Conservation (phyloP, 129 eudicot genomes). For the Arctium lappa region DNA sequence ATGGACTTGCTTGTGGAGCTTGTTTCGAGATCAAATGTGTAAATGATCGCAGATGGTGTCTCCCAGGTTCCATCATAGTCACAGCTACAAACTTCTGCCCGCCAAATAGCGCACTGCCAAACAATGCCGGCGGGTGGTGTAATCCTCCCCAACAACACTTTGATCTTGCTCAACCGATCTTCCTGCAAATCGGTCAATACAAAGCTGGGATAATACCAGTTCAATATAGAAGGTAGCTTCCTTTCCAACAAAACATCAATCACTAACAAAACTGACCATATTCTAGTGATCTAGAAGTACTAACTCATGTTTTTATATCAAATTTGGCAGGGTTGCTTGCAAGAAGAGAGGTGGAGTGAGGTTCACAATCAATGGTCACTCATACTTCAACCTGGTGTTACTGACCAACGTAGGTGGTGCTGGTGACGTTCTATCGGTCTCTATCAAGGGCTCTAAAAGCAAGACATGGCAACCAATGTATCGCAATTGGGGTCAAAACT, state of each 20-base stretch:
- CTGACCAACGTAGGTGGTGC: slow-evolving; percentile 65
- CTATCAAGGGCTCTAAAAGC: slow-evolving; percentile 49
- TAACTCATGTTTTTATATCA: background rate
- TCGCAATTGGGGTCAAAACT: slow-evolving; percentile 74
- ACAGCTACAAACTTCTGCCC: slow-evolving; percentile 77
- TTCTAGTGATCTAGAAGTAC: background rate
- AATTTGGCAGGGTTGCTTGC: slow-evolving; percentile 54
- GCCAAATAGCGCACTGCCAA: slow-evolving; percentile 58
- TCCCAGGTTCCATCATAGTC: slow-evolving; percentile 52
- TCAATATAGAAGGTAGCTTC: slow-evolving; percentile 51
- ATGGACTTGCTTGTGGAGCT: slow-evolving; percentile 62
- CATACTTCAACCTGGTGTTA: slow-evolving; percentile 64
- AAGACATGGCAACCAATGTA: slow-evolving; percentile 55
- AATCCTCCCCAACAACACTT: slow-evolving; percentile 66
- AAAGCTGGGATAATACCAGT: slow-evolving; percentile 71
- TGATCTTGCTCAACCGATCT: slow-evolving; percentile 59
- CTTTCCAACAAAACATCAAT: background rate
- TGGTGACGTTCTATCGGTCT: slow-evolving; percentile 49
- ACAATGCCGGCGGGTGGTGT: slow-evolving; percentile 62
- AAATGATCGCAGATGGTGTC: slow-evolving; percentile 55
- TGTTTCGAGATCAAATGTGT: slow-evolving; percentile 62
- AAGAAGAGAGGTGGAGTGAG: slow-evolving; percentile 59
- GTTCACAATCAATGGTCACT: slow-evolving; percentile 69
- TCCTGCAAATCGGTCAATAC: slow-evolving; percentile 61
- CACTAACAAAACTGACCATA: background rate